A percentile compares a stretch with the other conserved stretches of the same genome.
These are phyloP conservation scores for Zygnema circumcarinatum DNA, from an alignment of 139 green algal species.

Conservation along the genomic window DNA sequence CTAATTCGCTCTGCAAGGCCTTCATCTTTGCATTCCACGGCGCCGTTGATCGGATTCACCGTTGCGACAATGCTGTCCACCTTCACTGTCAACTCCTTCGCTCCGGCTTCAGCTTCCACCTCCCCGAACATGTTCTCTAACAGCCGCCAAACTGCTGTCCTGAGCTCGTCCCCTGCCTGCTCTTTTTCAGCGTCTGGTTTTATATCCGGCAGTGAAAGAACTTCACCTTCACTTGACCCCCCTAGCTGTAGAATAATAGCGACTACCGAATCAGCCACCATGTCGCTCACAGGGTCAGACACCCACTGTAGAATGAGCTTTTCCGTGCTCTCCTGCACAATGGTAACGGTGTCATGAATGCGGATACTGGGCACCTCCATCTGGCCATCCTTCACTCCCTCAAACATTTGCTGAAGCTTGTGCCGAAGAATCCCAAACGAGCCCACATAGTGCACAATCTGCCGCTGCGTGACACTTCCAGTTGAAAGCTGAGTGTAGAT, in stretches of 20 bases:
- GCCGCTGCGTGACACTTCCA: conserved; percentile 77
- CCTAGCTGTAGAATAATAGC: conserved; percentile 82
- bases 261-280: conserved; percentile 91
- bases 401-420: conserved; percentile 62
- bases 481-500: conserved; percentile 83
- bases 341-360: conserved; percentile 57
- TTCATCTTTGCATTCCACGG: conserved; percentile 52
- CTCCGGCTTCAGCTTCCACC: neutral
- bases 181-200: neutral
- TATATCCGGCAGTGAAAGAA: conserved; percentile 8
- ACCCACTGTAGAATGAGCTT: conserved; percentile 90
- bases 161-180: neutral
- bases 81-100: conserved; percentile 16
- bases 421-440: conserved; percentile 28
- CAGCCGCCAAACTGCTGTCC: neutral
- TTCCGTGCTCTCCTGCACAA: conserved; percentile 37
- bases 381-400: conserved; percentile 57
- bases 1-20: conserved; percentile 34
- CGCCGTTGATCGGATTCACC: conserved; percentile 11
- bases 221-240: neutral
- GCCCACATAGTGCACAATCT: conserved; percentile 72
- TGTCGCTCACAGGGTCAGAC: conserved; percentile 81
- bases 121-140: conserved; percentile 12
- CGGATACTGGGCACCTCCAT: conserved; percentile 31
- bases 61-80: neutral